Conservation (phyloP, 768 basidiomycete genomes). For the Xanthoconium stramineum region DNA sequence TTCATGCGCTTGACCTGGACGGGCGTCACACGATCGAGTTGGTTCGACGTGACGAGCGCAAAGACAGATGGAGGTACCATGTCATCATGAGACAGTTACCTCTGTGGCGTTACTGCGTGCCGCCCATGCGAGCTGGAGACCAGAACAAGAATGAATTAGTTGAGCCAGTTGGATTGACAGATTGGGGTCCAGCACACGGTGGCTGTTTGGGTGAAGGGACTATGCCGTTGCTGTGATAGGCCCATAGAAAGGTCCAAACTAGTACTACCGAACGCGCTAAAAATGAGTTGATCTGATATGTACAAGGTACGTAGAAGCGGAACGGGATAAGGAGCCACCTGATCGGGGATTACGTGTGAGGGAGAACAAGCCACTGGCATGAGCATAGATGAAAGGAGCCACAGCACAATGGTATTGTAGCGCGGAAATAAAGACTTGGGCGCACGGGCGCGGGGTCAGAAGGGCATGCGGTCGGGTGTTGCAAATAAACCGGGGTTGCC, state of each 20-base stretch:
- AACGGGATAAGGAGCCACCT: conserved; percentile 5
- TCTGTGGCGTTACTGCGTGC: conserved; percentile 15
- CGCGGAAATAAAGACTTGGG: conserved; percentile 25
- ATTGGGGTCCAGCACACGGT: conserved; percentile 12
- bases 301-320: conserved; percentile 10
- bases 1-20: conserved; percentile 4
- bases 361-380: conserved; percentile 2
- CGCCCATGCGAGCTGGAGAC: conserved; percentile 18
- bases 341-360: conserved; percentile 30
- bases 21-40: conserved; percentile 3
- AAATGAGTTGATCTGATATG: conserved; percentile 20
- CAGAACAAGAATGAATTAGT: conserved; percentile 13
- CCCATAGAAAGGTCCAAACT: conserved; percentile 3
- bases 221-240: conserved; percentile 15
- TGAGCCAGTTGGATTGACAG: conserved; percentile 13
- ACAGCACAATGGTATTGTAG: conserved; percentile 10
- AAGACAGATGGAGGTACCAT: neutral
- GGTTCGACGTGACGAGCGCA: conserved; percentile 3
- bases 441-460: conserved; percentile 19
- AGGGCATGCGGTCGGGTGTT: conserved; percentile 20
- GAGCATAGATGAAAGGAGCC: conserved; percentile 11
- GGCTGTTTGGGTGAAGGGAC: conserved; percentile 11
- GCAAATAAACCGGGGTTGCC: conserved; percentile 26
- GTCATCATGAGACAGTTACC: conserved; percentile 21
- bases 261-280: conserved; percentile 21